Percentiles rank a stretch among this genome's conserved stretches.
Conservation (phyloP, 805 yeast species). For the Spathaspora arborariae region DNA sequence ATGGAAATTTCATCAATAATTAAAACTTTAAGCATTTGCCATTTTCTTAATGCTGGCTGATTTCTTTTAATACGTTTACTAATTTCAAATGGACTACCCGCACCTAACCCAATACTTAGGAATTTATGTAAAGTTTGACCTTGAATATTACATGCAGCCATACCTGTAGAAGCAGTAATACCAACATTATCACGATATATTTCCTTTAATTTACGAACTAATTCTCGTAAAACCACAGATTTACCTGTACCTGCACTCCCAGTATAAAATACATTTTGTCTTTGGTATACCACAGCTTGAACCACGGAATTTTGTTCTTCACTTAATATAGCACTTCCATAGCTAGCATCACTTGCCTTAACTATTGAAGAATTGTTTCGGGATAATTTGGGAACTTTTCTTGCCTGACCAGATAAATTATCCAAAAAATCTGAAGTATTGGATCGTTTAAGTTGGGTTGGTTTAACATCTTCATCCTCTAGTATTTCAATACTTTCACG, state of each 20-base stretch:
- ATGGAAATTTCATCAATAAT: slow-evolving; percentile 92
- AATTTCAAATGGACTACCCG: slow-evolving; percentile 44
- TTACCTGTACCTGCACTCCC: slow-evolving; percentile 92
- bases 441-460: slow-evolving; percentile 16
- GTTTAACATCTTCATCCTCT: not conserved
- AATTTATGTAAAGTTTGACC: slow-evolving; percentile 85
- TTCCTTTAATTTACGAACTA: slow-evolving; percentile 51
- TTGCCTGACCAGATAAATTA: slow-evolving; percentile 16
- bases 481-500: not conserved
- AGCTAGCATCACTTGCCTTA: slow-evolving; percentile 3
- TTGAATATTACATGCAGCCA: slow-evolving; percentile 92
- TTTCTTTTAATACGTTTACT: slow-evolving; percentile 47
- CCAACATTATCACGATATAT: slow-evolving; percentile 56
- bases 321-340: slow-evolving; percentile 13
- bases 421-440: slow-evolving; percentile 16
- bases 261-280: slow-evolving; percentile 63
- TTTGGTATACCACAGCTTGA: slow-evolving; percentile 46
- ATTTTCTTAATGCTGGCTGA: slow-evolving; percentile 42
- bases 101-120: slow-evolving; percentile 82
- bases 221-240: slow-evolving; percentile 60
- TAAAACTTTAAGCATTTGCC: slow-evolving; percentile 68
- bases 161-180: slow-evolving; percentile 92
- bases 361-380: not conserved
- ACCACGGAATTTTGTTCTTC: slow-evolving; percentile 48
- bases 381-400: slow-evolving; percentile 16